These are phyloP conservation scores for Tylopilus rubrobrunneus DNA, from an alignment of 768 basidiomycete genomes.

Conservation along the genomic window DNA sequence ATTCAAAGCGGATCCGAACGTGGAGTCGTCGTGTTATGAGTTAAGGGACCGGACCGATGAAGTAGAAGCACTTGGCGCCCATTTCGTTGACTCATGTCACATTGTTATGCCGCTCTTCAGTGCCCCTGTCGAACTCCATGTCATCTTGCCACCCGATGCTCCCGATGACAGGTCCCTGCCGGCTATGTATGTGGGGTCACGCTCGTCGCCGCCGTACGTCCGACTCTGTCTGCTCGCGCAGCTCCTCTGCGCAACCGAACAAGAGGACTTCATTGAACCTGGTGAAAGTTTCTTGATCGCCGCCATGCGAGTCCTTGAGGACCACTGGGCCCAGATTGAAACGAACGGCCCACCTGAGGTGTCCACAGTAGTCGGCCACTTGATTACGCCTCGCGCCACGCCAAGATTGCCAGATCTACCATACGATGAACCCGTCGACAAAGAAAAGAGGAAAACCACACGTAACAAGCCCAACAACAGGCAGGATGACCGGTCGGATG, in stretches of 20 bases:
- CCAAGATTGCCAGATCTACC: constrained; percentile 17
- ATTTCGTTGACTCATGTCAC: constrained; percentile 42
- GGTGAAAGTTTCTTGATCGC: constrained; percentile 74
- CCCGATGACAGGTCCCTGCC: constrained; percentile 47
- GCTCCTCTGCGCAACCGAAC: constrained; percentile 54
- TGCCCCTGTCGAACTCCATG: constrained; percentile 61
- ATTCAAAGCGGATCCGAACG: constrained; percentile 33
- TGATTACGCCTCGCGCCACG: constrained; percentile 13
- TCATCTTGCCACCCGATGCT: constrained; percentile 46
- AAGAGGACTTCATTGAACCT: constrained; percentile 51
- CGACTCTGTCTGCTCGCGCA: constrained; percentile 75
- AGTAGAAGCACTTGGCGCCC: constrained; percentile 54
- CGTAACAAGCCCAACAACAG: constrained; percentile 1
- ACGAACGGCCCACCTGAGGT: constrained; percentile 75
- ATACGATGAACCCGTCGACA: neutral
- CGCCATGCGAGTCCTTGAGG: constrained; percentile 65
- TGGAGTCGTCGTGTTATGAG: constrained; percentile 11
- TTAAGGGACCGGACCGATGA: constrained; percentile 34
- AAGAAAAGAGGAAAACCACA: neutral
- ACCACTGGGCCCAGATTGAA: constrained; percentile 62
- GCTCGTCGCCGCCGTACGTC: constrained; percentile 70
- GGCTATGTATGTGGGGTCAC: constrained; percentile 73
- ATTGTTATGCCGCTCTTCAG: constrained; percentile 61
- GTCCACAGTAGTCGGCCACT: constrained; percentile 51
- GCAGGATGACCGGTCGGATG: constrained; percentile 43